A percentile compares a stretch with the other conserved stretches of the same genome.
Conservation (phyloP, 176 grass and related monocot species). For the Musa schizocarpa region DNA sequence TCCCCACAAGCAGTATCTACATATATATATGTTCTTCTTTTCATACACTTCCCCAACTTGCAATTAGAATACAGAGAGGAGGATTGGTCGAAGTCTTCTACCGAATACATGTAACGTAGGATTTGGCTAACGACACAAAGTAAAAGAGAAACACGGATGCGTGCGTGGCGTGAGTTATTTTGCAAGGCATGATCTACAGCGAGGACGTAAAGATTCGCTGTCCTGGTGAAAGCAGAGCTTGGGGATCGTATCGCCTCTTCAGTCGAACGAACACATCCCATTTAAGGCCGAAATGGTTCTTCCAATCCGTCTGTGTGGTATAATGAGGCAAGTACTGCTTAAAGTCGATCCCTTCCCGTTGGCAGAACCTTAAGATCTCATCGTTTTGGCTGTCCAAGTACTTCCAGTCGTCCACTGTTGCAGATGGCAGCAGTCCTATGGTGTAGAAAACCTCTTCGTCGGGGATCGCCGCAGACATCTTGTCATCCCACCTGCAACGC, state of each 20-base stretch:
- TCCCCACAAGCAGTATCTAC: no score
- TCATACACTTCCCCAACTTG: no score
- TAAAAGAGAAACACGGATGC: no score
- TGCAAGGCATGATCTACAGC: no score
- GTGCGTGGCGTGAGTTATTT: no score
- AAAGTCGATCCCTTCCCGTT: conserved; percentile 30
- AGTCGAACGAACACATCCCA: conserved; percentile 39
- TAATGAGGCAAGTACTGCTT: conserved; percentile 56
- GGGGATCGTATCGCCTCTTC: conserved; percentile 59
- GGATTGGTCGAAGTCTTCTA: no score
- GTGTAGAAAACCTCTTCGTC: conserved; percentile 62
- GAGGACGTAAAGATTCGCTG: conserved; percentile 46
- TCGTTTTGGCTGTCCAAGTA: conserved; percentile 49
- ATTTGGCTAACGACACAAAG: no score
- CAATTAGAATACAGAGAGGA: no score
- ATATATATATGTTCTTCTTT: no score
- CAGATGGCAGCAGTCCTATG: conserved; percentile 38
- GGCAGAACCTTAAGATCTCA: conserved; percentile 41
- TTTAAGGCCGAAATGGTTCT: conserved; percentile 50
- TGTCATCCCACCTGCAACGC: conserved; percentile 37
- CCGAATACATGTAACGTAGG: no score
- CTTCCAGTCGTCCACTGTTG: conserved; percentile 21
- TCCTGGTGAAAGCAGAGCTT: conserved; percentile 48
- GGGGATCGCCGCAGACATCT: conserved; percentile 42
- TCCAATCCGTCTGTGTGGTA: conserved; percentile 40